A percentile compares a stretch with the other conserved stretches of the same genome.
These are phyloP conservation scores for Wickerhamomyces rabaulensis DNA, from an alignment of 805 yeast genomes.

Conservation along the genomic window DNA sequence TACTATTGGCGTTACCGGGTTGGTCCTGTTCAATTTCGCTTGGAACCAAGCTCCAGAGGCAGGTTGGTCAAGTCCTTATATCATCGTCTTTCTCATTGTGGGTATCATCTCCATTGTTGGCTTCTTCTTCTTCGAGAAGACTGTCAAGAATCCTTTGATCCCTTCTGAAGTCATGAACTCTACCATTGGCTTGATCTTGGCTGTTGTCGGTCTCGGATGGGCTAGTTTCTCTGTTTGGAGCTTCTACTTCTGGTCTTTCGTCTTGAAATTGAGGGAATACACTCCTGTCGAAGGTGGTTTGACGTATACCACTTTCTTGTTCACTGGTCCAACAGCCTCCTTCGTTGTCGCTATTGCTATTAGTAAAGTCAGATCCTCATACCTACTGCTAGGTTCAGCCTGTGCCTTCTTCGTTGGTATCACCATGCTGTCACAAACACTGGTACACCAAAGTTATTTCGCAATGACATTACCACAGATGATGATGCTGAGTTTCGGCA, in stretches of 20 bases:
- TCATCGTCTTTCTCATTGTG: conserved; percentile 49
- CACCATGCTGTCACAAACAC: conserved; percentile 48
- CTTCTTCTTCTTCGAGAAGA: conserved; percentile 47
- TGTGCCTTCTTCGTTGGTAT: conserved; percentile 50
- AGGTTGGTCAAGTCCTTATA: conserved; percentile 61
- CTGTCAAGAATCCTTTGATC: conserved; percentile 43
- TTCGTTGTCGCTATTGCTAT: conserved; percentile 44
- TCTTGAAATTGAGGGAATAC: conserved; percentile 44
- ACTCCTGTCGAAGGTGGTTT: conserved; percentile 42
- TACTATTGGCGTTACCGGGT: conserved; percentile 48
- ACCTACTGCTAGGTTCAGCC: conserved; percentile 45
- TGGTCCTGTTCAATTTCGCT: conserved; percentile 59
- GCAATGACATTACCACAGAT: conserved; percentile 49
- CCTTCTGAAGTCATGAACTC: conserved; percentile 44
- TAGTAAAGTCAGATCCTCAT: conserved; percentile 41
- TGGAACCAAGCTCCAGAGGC: conserved; percentile 74
- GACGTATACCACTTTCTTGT: conserved; percentile 38
- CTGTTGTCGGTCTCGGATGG: conserved; percentile 62
- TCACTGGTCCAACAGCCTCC: conserved; percentile 55
- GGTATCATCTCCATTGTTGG: conserved; percentile 38
- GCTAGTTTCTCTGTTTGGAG: conserved; percentile 72
- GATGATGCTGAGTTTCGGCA: conserved; percentile 59
- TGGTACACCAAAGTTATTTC: conserved; percentile 57
- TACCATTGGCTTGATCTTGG: conserved; percentile 43
- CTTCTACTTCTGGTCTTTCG: conserved; percentile 53